A percentile compares a stretch with the other conserved stretches of the same genome.
Evolutionary conservation across 192 early-diverging fungal species (phyloP).

Genomic region (Lobosporangium transversale): DNA sequence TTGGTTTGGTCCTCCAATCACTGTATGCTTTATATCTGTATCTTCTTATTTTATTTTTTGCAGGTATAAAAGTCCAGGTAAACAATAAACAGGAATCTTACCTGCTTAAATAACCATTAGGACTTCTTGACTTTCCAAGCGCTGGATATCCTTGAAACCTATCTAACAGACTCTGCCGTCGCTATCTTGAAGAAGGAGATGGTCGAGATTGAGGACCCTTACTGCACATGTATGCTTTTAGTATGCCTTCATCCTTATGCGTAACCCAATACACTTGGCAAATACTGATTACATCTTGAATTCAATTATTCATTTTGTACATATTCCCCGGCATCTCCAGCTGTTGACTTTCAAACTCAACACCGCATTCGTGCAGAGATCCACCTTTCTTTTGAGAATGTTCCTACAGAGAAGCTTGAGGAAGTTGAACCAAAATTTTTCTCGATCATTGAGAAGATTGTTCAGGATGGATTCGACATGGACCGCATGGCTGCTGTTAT

Average conservation of each 20-base stretch:
- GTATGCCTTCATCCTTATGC: no score
- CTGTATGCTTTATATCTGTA: constrained; percentile 53
- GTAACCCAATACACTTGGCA: no score
- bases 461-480: constrained; percentile 67
- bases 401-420: constrained; percentile 64
- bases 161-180: constrained; percentile 67
- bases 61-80: constrained; percentile 36
- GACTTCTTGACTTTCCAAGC: constrained; percentile 37
- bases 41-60: constrained; percentile 7
- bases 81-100: not conserved
- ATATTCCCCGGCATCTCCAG: no score
- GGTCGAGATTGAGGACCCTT: constrained; percentile 69
- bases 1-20: constrained; percentile 64
- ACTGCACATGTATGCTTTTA: constrained; percentile 62
- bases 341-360: constrained; percentile 56
- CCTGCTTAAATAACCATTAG: not conserved
- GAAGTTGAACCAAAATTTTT: constrained; percentile 58
- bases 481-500: constrained; percentile 62
- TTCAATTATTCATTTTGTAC: no score
- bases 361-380: constrained; percentile 60
- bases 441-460: constrained; percentile 54
- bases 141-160: constrained; percentile 48
- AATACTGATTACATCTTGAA: no score
- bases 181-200: constrained; percentile 66
- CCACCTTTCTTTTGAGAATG: constrained; percentile 57